Percentiles rank a stretch among this genome's conserved stretches.
Evolutionary conservation across 495 filamentous ascomycete species (phyloP).

Genomic region (Usnea hakonensis): DNA sequence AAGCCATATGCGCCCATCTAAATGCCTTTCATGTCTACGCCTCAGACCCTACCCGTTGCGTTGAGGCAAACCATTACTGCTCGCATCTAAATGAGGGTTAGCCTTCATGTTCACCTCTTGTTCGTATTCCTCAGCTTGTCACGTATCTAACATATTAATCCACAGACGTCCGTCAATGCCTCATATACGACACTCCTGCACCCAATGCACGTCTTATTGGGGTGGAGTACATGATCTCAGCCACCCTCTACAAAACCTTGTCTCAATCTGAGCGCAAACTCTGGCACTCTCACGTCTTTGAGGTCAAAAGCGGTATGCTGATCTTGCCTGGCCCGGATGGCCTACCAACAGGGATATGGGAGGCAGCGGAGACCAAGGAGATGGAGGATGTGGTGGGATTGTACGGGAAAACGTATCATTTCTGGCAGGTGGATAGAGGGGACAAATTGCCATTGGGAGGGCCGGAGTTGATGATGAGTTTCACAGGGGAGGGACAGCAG

Average conservation of each 20-base stretch:
- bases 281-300: constrained; percentile 80
- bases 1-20: constrained; percentile 73
- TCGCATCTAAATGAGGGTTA: constrained; percentile 62
- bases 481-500: constrained; percentile 50
- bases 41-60: constrained; percentile 53
- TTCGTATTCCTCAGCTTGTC: background rate
- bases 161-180: constrained; percentile 66
- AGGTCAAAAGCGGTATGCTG: constrained; percentile 80
- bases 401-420: constrained; percentile 86
- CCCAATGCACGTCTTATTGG: constrained; percentile 69
- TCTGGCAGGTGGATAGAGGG: constrained; percentile 84
- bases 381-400: constrained; percentile 64
- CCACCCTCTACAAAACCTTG: constrained; percentile 58
- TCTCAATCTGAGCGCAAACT: constrained; percentile 56
- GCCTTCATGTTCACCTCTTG: background rate
- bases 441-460: constrained; percentile 64
- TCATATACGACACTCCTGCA: constrained; percentile 68
- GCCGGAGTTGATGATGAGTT: constrained; percentile 74
- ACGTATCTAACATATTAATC: background rate
- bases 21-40: constrained; percentile 83
- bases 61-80: constrained; percentile 85
- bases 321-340: constrained; percentile 65
- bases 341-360: constrained; percentile 55
- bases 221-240: constrained; percentile 88
- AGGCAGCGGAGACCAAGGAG: constrained; percentile 66